Evolutionary conservation across 192 early-diverging fungal genomes (phyloP).

Genomic region (Geosiphon pyriformis): DNA sequence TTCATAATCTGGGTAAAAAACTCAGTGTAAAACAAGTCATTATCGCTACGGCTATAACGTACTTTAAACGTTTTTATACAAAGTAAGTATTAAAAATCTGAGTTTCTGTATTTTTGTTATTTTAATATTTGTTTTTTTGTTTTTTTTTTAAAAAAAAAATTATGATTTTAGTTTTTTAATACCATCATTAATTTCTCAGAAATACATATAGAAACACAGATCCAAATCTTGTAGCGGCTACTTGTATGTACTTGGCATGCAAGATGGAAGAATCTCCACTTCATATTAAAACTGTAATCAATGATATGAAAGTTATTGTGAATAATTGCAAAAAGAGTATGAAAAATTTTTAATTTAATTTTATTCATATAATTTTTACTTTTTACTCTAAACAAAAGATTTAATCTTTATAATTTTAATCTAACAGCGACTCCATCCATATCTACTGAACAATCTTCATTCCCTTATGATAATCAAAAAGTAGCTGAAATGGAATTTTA

Average conservation of each 20-base stretch:
- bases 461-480: conserved; percentile 64
- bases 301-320: conserved; percentile 43
- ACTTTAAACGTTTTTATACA: conserved; percentile 87
- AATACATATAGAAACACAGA: conserved; percentile 71
- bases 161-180: neutral
- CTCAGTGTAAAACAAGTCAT: conserved; percentile 75
- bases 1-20: conserved; percentile 65
- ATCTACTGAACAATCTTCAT: conserved; percentile 14
- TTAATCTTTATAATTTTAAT: neutral
- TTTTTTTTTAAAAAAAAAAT: neutral
- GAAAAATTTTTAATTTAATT: neutral
- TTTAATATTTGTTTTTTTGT: neutral
- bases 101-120: neutral
- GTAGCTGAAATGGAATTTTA: conserved; percentile 94
- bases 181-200: conserved; percentile 32
- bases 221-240: conserved; percentile 69
- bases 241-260: conserved; percentile 83
- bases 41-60: conserved; percentile 76
- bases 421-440: neutral
- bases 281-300: conserved; percentile 53
- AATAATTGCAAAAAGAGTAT: neutral
- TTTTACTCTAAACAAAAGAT: neutral
- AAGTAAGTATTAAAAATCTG: conserved; percentile 48
- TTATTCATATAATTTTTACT: neutral
- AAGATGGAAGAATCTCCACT: conserved; percentile 82